Evolutionary conservation across 345 rosid species (phyloP), one percentile per base, ranked within the genome.

Genomic region (Murraya koenigii): DNA sequence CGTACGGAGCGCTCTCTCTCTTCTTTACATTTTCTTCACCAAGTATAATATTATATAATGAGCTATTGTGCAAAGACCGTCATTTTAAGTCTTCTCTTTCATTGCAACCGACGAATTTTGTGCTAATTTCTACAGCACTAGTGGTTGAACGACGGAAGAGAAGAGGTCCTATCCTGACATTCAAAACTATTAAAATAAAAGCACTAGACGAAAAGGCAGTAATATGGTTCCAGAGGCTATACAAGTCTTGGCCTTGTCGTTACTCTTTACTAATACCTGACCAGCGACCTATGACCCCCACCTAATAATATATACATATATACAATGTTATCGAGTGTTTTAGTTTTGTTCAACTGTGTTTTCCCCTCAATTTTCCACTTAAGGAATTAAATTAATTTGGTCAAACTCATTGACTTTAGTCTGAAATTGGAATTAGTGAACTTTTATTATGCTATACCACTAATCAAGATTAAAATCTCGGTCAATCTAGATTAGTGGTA

Each of bases 1-100:
- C 86, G 98, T 94, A 92, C 11, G 87, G 30, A 44, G 56, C 41
- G 39, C 32, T 3, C 5, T 65, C 5, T 65, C 9, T 55, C n/a
- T n/a, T 7, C 26, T 1, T 54, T 33, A 38, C 56, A 35, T 39
- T 64, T 72, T 25, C 11, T 1, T 69, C 49, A 44, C 13, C 17
- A 44, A 44, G 11, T 44, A 44, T 44, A 44, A 44, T 2, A 41
- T 41, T n/a, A n/a, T n/a, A 30, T 30, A 30, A 30, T 30, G 32
- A 30, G 32, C n/a, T 71, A 38, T 47, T 15, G 10, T 25, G 25
- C 6, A n/a, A 61, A 19, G 5, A 26, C 30, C 47, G 2, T 38
- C 39, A 6, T 38, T 38, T 38, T 38, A 1, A 38, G 8, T 38
- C 39, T 38, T 38, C 39, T 38, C 39, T 38, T 38, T 38, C 4